Percentiles rank a stretch among this genome's conserved stretches.
phyloP scores from a whole-genome alignment of 306 rosid species.

The Prunus salicina region DNA sequence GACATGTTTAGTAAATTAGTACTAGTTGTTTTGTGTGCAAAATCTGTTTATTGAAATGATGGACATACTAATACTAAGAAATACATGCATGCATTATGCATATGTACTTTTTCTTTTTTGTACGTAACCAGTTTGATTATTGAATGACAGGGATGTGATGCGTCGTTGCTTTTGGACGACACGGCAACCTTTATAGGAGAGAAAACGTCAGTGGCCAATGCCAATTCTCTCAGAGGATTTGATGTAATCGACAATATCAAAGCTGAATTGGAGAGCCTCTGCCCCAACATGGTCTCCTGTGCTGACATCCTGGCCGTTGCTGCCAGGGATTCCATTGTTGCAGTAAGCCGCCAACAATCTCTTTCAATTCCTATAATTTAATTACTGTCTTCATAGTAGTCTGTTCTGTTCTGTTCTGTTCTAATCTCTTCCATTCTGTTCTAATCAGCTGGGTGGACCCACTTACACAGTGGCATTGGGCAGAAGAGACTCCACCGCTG shows the following conservation, averaged over 20 bases:
- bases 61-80: no score
- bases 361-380: no score
- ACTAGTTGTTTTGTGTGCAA: no score
- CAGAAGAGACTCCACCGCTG: constrained; percentile 71
- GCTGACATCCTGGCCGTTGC: constrained; percentile 62
- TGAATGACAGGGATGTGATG: constrained; percentile 65
- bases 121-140: neutral
- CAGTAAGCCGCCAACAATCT: constrained; percentile 29
- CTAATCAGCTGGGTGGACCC: constrained; percentile 50
- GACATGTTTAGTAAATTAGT: no score
- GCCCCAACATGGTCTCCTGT: constrained; percentile 58
- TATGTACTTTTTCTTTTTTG: no score
- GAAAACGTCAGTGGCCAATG: constrained; percentile 48
- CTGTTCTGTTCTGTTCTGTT: no score
- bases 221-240: constrained; percentile 48
- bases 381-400: no score
- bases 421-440: no score
- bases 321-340: constrained; percentile 60
- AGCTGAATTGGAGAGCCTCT: constrained; percentile 39
- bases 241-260: constrained; percentile 59
- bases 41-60: no score
- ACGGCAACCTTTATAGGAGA: constrained; percentile 62
- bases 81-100: no score
- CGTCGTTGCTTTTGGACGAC: constrained; percentile 55
- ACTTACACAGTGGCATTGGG: constrained; percentile 54